Conservation (phyloP, 768 basidiomycete genomes). For the Trametes meyenii region DNA sequence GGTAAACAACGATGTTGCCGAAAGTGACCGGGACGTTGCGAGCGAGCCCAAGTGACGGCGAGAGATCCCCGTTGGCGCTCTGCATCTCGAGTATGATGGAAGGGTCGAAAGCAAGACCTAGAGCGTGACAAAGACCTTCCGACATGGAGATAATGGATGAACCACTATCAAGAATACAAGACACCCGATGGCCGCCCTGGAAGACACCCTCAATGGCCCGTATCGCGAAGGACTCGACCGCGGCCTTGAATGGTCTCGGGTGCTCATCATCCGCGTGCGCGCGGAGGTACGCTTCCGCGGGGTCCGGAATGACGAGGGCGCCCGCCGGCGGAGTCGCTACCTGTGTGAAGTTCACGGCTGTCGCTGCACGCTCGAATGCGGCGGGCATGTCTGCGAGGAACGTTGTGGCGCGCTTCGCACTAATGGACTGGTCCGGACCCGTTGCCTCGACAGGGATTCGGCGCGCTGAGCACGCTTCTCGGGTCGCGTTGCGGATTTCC, state of each 20-base stretch:
- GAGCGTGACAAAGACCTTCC: slow-evolving; percentile 18
- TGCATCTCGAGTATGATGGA: slow-evolving; percentile 18
- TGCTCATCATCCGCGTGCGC: not conserved
- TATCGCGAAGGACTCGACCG: slow-evolving; percentile 20
- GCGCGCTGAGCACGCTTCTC: slow-evolving; percentile 4
- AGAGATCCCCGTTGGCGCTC: slow-evolving; percentile 16
- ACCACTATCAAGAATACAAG: slow-evolving; percentile 28
- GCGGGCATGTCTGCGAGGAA: slow-evolving; percentile 12
- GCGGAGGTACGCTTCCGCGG: slow-evolving; percentile 15
- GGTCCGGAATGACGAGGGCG: slow-evolving; percentile 15
- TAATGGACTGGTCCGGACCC: too few species aligned
- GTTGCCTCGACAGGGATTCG: not conserved
- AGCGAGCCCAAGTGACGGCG: slow-evolving; percentile 21
- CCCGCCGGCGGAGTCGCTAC: slow-evolving; percentile 6
- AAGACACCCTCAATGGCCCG: slow-evolving; percentile 21
- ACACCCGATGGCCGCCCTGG: slow-evolving; percentile 8
- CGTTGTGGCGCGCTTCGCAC: not conserved
- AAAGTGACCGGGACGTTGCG: slow-evolving; percentile 20
- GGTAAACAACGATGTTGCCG: slow-evolving; percentile 7
- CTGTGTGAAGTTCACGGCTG: not conserved
- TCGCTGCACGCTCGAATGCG: not conserved
- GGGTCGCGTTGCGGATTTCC: slow-evolving; percentile 5
- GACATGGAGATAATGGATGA: slow-evolving; percentile 31
- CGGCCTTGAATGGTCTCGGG: slow-evolving; percentile 7
- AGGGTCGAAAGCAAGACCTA: slow-evolving; percentile 22